Conservation (phyloP, 2,329 filamentous ascomycete genomes). For the Neurospora crassa region DNA sequence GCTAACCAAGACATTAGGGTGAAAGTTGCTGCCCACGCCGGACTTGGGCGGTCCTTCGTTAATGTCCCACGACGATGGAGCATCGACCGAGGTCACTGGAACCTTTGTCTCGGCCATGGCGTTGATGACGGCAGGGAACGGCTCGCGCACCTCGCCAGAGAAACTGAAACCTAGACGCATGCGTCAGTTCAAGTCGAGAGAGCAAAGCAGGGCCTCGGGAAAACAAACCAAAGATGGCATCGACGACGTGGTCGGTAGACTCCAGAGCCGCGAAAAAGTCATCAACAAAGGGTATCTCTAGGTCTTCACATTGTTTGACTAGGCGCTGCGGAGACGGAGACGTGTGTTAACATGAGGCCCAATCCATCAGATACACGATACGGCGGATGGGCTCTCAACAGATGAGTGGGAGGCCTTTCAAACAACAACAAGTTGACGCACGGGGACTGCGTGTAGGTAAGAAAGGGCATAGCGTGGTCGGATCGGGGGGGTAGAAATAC, state of each 20-base stretch:
- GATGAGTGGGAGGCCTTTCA: not conserved
- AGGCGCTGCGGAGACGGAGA: constrained; percentile 51
- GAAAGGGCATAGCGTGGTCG: constrained; percentile 1
- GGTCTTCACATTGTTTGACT: constrained; percentile 71
- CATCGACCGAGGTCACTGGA: constrained; percentile 82
- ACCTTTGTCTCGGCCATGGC: constrained; percentile 63
- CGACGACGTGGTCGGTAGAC: constrained; percentile 70
- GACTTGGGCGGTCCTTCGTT: constrained; percentile 70
- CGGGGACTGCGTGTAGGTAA: not conserved
- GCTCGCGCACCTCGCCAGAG: constrained; percentile 82
- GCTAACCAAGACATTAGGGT: constrained; percentile 73
- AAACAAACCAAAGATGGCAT: constrained; percentile 76
- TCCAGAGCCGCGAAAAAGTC: constrained; percentile 63
- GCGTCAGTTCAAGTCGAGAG: constrained; percentile 3
- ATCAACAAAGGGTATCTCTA: constrained; percentile 72
- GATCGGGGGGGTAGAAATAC: not conserved
- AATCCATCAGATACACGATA: not conserved
- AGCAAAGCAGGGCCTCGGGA: constrained; percentile 5
- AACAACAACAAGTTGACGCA: not conserved
- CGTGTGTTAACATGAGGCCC: constrained; percentile 18
- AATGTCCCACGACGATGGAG: constrained; percentile 91
- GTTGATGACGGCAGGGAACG: constrained; percentile 73
- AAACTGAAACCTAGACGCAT: constrained; percentile 71
- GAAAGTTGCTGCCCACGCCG: constrained; percentile 70
- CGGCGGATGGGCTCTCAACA: not conserved